Base-by-base conservation (phyloP, 2,329 filamentous ascomycete genomes). In the Xylaria sp. region DNA sequence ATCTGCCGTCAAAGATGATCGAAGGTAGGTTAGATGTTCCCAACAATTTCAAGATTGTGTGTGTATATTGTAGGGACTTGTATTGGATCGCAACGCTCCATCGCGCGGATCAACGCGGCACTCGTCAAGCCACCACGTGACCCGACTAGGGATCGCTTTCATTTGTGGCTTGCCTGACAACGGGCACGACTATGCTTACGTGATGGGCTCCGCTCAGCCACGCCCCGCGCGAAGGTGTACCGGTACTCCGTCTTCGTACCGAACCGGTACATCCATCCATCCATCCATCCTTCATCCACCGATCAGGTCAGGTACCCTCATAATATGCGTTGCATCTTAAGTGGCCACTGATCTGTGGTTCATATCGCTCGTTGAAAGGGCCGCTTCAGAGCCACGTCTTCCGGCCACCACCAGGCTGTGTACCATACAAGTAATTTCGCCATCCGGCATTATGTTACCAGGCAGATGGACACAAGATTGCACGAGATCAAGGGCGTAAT, bases 381-480 rank as follows among this genome's bases (percentile, higher is more conserved):
- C 35, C 35, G 51, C 35, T 35, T 58, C 49, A 30, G 52, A 58
- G 52, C 54, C 54, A 58, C 55, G 52, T 58, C 39, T 50, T 44
- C 35, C 18, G n/a, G 23, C 46, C 46, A 9, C 46, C 46, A 9
- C 11, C 10, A 50, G 9, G 34, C 18, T 39, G 13, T n/a, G 48
- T 11, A 13, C 23, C 39, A 16, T 16, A 16, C 16, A 16, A 16
- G 11, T 8, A 49, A 39, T 46, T 58, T 23, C 35, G 46, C 49
- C 13, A 47, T 42, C 37, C 11, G 37, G 37, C 37, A 42, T 42
- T 42, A 42, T 42, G 37, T 9, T 10, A 42, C 37, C 37, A 42
- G 37, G 23, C 23, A 23, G 47, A 49, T n/a, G 16, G 47, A 18
- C 42, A n/a, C 42, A n/a, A 46, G 37, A 42, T 42, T 10, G 37